These are phyloP conservation scores for Bipolaris sorokiniana DNA, from an alignment of 2,329 filamentous ascomycete species.

Conservation along the genomic window DNA sequence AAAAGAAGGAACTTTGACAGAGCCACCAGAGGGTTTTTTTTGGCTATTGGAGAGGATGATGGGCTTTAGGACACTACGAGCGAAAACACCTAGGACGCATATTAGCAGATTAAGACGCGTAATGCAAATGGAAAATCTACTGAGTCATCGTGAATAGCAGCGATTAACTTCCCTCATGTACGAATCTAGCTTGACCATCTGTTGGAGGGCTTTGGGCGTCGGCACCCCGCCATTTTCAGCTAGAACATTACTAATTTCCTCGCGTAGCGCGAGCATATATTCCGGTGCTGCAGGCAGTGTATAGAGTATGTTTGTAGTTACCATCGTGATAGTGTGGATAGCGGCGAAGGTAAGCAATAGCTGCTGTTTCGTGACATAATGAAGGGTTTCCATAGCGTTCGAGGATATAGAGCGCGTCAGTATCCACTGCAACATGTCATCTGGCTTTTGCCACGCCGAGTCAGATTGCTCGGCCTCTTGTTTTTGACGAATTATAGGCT, in stretches of 20 bases:
- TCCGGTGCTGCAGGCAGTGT: not conserved
- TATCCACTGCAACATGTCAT: too few species aligned
- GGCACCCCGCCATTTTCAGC: not conserved
- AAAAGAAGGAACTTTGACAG: not conserved
- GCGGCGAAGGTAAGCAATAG: not conserved
- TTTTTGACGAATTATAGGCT: too few species aligned
- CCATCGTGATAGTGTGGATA: not conserved
- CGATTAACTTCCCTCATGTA: not conserved
- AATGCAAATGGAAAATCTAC: too few species aligned
- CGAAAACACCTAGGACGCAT: not conserved
- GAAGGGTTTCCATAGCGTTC: too few species aligned
- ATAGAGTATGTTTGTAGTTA: not conserved
- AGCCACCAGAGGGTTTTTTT: not conserved
- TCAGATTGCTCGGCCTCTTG: too few species aligned
- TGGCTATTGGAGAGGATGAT: not conserved
- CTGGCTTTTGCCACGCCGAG: too few species aligned
- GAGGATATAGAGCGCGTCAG: too few species aligned
- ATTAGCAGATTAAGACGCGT: too few species aligned
- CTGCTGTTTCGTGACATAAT: not conserved
- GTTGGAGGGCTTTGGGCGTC: not conserved
- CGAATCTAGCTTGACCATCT: not conserved
- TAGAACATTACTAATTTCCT: not conserved
- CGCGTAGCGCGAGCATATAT: not conserved
- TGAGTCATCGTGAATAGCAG: not conserved
- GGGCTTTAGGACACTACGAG: not conserved